Conservation (phyloP, 2,329 filamentous ascomycete species). For the Xylariaceae sp. region DNA sequence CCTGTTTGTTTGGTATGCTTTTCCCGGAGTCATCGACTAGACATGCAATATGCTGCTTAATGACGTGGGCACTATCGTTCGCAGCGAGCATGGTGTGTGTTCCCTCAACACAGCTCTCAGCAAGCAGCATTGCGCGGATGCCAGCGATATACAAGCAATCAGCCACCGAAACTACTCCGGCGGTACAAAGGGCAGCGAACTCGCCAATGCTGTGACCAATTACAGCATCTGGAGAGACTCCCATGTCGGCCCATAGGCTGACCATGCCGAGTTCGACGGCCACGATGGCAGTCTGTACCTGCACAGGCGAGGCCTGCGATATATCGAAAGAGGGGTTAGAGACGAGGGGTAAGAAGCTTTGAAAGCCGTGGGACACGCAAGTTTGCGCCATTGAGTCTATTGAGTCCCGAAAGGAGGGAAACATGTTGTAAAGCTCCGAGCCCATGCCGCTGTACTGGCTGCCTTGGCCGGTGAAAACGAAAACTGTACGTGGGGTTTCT, state of each 20-base stretch:
- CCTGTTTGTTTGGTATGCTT: too few species aligned
- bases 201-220: slow-evolving; percentile 54
- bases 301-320: slow-evolving; percentile 25
- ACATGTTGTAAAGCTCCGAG: slow-evolving; percentile 6
- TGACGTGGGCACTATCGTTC: slow-evolving; percentile 33
- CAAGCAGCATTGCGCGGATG: slow-evolving; percentile 55
- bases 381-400: slow-evolving; percentile 1
- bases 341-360: background rate
- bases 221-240: slow-evolving; percentile 39
- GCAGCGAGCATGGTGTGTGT: slow-evolving; percentile 63
- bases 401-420: slow-evolving; percentile 19
- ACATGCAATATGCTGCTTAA: too few species aligned
- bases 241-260: slow-evolving; percentile 35
- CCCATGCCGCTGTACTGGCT: slow-evolving; percentile 13
- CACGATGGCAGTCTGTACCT: slow-evolving; percentile 32
- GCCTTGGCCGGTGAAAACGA: slow-evolving; percentile 20
- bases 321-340: background rate
- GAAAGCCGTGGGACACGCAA: background rate
- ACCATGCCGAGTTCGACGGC: slow-evolving; percentile 37
- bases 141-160: slow-evolving; percentile 61
- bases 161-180: slow-evolving; percentile 54
- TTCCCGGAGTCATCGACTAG: too few species aligned
- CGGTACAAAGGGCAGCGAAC: slow-evolving; percentile 57
- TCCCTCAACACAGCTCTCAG: slow-evolving; percentile 57
- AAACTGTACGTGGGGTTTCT: background rate